Evolutionary conservation across 352 stramenopile species (phyloP), one percentile per base, ranked within the genome.

Genomic region (Phytophthora tubulina): DNA sequence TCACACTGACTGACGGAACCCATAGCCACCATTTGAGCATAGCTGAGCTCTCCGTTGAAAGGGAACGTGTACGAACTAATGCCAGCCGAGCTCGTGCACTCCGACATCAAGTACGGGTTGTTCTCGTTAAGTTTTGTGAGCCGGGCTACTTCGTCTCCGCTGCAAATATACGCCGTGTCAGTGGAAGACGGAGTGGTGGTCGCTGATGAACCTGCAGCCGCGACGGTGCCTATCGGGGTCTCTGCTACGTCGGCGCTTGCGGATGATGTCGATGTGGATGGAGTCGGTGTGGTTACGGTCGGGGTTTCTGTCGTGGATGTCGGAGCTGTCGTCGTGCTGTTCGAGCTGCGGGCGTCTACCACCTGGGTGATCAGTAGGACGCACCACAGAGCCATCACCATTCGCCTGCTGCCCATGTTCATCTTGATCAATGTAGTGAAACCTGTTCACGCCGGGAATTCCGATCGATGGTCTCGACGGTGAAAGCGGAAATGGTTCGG

Each of bases 21-120:
- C 73, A 81, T 76, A 30, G 73, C 65, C 36, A 76, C 52, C 64
- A 78, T 64, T 53, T 81, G 73, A 52, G 65, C 70, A 31, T 73
- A 78, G 33, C 60, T 67, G 44, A 78, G 56, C 70, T 53, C 51
- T n/a, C 73, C 73, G 39, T 76, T 78, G 31, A 78, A 71, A 3
- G 73, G 73, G 33, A 81, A 81, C 27, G 63, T 60, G 57, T 81
- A 81, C 9, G 46, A 67, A 46, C n/a, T 68, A 45, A 67, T 66
- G 1, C 70, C 70, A 6, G 70, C 65, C 14, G 53, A 66, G 30
- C 38, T 52, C 17, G 41, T 71, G 50, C 73, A 81, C 36, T 52
- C 48, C 45, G 65, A 59, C 56, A 58, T 57, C 17, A 81, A 46
- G 57, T 78, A 81, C 65, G 61, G 42, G 61, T 81, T 81, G 60